Base-by-base conservation (phyloP, 495 filamentous ascomycete species). In the Hapsidospora chrysogenum region DNA sequence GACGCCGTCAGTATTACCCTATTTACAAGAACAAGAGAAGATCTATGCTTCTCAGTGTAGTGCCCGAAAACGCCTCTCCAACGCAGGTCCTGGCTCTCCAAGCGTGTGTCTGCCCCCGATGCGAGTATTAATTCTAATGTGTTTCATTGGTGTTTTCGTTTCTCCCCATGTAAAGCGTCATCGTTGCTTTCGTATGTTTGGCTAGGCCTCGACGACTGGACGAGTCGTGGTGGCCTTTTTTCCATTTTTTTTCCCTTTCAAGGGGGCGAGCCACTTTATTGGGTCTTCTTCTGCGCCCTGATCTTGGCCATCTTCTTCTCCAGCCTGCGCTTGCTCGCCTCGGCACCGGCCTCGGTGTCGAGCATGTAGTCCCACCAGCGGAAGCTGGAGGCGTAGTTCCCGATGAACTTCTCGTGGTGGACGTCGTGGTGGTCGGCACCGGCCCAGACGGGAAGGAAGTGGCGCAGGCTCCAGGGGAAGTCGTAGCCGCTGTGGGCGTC, bases 401-500 rank as follows among this genome's bases (percentile, higher is more conserved):
- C 89, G 46, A 96, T 82, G 66, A 97, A 97, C 41, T 78, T 74
- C 65, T 97, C 89, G 57, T 97, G 89, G 57, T 97, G 89, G 18
- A 82, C 63, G 51, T 97, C 89, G 58, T 97, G 89, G 61, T 95
- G 86, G 40, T 92, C 77, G 22, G 89, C 89, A 43, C 89, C 89
- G 39, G 87, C 89, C 92, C 92, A 97, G 70, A 96, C 92, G 10
- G 89, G 89, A 13, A 97, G 58, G 64, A 96, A 80, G 56, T 92
- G 84, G 54, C 89, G 85, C 50, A 97, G 63, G 50, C 78, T 85
- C 81, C 82, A 96, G 36, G 89, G 89, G 59, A 97, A 96, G 49
- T 97, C 89, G 55, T 96, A 97, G 40, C 89, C 89, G 40, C 74
- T 81, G 64, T 97, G 89, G 15, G 89, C 81, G 57, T 97, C 89